Evolutionary conservation across 2,329 filamentous ascomycete species (phyloP).

Genomic region (Penicillium hordei): DNA sequence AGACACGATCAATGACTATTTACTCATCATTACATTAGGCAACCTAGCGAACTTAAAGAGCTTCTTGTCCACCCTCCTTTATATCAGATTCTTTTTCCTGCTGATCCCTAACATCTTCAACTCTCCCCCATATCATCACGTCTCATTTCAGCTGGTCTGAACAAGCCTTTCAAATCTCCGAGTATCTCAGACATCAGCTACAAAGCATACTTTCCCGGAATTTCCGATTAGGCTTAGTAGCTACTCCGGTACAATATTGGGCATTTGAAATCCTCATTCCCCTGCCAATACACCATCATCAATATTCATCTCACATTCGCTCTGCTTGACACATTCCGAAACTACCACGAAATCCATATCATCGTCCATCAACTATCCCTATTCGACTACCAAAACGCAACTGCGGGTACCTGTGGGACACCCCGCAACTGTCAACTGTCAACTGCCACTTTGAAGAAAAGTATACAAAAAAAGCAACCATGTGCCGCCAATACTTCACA

Average conservation of each 20-base stretch:
- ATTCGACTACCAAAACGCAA: neutral
- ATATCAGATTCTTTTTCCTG: neutral
- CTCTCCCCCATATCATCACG: neutral
- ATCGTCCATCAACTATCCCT: neutral
- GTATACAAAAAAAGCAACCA: conserved; percentile 11
- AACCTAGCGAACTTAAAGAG: neutral
- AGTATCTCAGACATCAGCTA: neutral
- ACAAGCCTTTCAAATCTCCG: neutral
- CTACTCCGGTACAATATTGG: neutral
- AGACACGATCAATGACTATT: conserved; percentile 12
- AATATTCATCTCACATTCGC: neutral
- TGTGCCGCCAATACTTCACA: conserved; percentile 42
- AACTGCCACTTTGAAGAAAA: neutral
- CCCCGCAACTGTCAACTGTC: neutral
- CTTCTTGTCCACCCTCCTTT: neutral
- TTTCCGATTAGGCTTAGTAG: neutral
- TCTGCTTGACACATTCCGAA: neutral
- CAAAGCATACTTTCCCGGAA: neutral
- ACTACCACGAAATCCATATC: neutral
- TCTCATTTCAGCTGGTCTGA: conserved; percentile 26
- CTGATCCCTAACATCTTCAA: neutral
- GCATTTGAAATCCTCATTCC: neutral
- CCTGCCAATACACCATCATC: neutral
- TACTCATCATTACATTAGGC: conserved; percentile 18
- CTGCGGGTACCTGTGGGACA: neutral